Conservation (phyloP, 2,329 filamentous ascomycete species). For the Cladosporium sp. region DNA sequence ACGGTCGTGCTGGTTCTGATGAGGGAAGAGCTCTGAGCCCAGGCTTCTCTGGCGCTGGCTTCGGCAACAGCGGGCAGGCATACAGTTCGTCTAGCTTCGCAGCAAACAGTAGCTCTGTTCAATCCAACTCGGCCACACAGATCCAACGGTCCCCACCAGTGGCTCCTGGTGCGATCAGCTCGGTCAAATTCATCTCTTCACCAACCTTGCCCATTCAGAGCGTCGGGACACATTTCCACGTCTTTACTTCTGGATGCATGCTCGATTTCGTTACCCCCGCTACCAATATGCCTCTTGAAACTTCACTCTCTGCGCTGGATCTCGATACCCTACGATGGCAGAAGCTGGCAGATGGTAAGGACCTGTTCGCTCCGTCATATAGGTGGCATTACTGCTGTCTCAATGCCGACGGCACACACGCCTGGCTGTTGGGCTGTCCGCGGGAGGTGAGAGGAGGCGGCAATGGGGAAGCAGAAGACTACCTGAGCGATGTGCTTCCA, state of each 20-base stretch:
- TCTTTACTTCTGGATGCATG: conserved; percentile 86
- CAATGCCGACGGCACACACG: conserved; percentile 91
- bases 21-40: conserved; percentile 4
- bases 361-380: conserved; percentile 88
- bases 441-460: conserved; percentile 67
- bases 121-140: conserved; percentile 46
- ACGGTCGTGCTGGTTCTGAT: conserved; percentile 27
- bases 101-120: conserved; percentile 63
- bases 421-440: conserved; percentile 91
- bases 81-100: conserved; percentile 55
- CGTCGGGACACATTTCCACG: conserved; percentile 89
- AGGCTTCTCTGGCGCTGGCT: background rate
- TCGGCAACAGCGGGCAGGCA: background rate
- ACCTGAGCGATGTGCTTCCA: conserved; percentile 88
- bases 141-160: conserved; percentile 44
- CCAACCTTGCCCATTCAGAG: conserved; percentile 82
- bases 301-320: conserved; percentile 84
- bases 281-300: conserved; percentile 81
- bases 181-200: conserved; percentile 83
- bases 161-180: conserved; percentile 83
- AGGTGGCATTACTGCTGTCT: conserved; percentile 98
- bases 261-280: conserved; percentile 93
- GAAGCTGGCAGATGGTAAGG: conserved; percentile 86
- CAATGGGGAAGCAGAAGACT: conserved; percentile 74
- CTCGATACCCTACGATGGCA: conserved; percentile 87